phyloP scores from a whole-genome alignment of 139 green algal genomes.

The Auxenochlorella pyrenoidosa region DNA sequence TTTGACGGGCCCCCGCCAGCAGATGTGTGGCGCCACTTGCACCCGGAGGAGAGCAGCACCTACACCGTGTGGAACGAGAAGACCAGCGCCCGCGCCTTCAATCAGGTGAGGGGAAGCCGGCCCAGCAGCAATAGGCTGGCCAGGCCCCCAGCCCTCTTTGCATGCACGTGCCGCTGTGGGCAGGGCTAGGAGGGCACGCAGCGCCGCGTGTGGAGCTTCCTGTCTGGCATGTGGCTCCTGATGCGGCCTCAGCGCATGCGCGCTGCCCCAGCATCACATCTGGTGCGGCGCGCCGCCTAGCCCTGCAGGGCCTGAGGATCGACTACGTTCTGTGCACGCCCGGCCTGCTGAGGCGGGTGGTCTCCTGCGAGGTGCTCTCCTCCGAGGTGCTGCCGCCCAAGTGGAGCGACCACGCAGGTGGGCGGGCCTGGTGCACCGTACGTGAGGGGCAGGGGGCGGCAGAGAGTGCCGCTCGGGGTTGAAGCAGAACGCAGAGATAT shows the following conservation, averaged over 20 bases:
- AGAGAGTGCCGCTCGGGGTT: no score
- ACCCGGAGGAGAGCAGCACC: slow-evolving; percentile 40
- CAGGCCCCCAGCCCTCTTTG: no score
- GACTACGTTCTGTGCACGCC: slow-evolving; percentile 71
- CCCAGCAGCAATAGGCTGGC: not conserved
- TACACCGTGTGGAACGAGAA: slow-evolving; percentile 80
- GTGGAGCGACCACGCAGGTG: slow-evolving; percentile 62
- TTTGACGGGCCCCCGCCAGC: not conserved
- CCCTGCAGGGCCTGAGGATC: slow-evolving; percentile 71
- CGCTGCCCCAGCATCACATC: not conserved
- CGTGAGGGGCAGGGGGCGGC: no score
- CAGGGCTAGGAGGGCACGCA: no score
- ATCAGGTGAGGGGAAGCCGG: slow-evolving; percentile 54
- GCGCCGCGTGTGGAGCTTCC: no score
- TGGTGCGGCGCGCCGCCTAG: not conserved
- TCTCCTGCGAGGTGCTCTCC: slow-evolving; percentile 65
- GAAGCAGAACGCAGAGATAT: no score
- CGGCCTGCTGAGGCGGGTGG: slow-evolving; percentile 57
- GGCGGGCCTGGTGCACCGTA: not conserved
- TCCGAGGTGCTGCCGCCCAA: slow-evolving; percentile 67
- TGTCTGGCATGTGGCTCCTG: no score
- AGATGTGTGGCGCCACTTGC: slow-evolving; percentile 69
- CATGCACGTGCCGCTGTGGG: no score
- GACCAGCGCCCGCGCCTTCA: slow-evolving; percentile 75
- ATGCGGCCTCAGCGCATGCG: not conserved